Conservation (phyloP, 2,329 filamentous ascomycete genomes). For the Incumbomyces delicatus region DNA sequence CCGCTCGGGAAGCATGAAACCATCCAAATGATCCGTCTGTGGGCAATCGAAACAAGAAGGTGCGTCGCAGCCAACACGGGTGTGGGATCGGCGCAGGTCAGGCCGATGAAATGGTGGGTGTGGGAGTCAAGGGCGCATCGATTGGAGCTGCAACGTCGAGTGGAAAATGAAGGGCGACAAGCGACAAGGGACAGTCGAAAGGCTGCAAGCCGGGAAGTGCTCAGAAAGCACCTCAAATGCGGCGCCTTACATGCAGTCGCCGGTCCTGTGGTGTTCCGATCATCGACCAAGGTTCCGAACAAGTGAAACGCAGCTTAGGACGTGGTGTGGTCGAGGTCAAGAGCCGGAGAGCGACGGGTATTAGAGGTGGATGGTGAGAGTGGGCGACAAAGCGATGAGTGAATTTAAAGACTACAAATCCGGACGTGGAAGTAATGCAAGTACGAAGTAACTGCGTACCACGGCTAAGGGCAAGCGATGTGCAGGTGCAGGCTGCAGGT, state of each 20-base stretch:
- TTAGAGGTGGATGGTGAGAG: no score
- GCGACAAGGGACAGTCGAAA: background rate
- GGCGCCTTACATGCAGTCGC: conserved; percentile 3
- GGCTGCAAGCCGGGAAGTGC: conserved; percentile 6
- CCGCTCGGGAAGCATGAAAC: background rate
- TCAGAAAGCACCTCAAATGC: conserved; percentile 2
- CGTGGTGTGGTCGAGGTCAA: no score
- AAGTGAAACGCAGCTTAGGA: background rate
- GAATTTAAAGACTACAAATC: no score
- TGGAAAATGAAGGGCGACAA: background rate
- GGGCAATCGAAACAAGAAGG: background rate
- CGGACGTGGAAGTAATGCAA: no score
- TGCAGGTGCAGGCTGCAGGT: background rate
- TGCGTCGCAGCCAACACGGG: background rate
- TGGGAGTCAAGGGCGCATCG: background rate
- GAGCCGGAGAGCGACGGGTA: no score
- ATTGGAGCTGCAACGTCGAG: no score
- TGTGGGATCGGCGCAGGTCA: background rate
- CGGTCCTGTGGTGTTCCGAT: background rate
- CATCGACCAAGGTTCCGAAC: background rate
- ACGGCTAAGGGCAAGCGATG: background rate
- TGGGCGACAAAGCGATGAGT: no score
- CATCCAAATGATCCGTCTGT: background rate
- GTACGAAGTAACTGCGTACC: no score
- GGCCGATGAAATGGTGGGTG: background rate